Evolutionary conservation across 1,284 basidiomycete species (phyloP).

Genomic region (Anthracocystis walkeri): DNA sequence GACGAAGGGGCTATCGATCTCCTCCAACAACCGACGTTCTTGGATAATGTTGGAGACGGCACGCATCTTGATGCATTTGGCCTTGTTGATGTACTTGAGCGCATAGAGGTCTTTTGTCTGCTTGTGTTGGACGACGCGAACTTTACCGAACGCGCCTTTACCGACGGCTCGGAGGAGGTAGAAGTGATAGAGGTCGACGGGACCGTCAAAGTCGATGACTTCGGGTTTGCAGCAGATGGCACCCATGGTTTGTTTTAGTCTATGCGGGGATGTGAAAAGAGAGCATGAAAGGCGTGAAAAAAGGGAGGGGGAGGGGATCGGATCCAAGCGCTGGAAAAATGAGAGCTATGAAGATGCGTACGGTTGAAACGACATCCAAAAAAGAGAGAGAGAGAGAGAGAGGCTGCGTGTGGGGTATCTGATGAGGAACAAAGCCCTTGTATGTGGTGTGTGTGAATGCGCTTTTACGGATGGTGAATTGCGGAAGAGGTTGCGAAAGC

Average conservation of each 20-base stretch:
- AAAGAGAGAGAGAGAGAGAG: too few species aligned
- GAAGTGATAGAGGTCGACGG: conserved; percentile 97
- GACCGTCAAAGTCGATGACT: conserved; percentile 96
- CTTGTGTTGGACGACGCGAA: conserved; percentile 98
- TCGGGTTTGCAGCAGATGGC: conserved; percentile 84
- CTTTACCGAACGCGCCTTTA: conserved; percentile 98
- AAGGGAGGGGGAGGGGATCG: neutral
- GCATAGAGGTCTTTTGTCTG: conserved; percentile 89
- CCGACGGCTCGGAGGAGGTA: conserved; percentile 92
- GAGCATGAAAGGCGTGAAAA: too few species aligned
- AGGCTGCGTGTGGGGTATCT: too few species aligned
- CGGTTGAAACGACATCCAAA: too few species aligned
- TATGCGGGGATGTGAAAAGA: neutral
- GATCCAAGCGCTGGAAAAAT: too few species aligned
- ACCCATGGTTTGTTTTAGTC: conserved; percentile 74
- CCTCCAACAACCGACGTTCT: conserved; percentile 71
- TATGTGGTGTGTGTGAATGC: too few species aligned
- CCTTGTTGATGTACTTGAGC: conserved; percentile 98
- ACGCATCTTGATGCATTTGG: conserved; percentile 96
- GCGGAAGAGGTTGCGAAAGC: too few species aligned
- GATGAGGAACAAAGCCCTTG: too few species aligned
- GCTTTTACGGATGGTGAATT: too few species aligned
- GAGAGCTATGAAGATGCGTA: too few species aligned
- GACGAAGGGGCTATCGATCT: conserved; percentile 94
- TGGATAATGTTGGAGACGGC: conserved; percentile 97